Base-by-base conservation (phyloP, 2,329 filamentous ascomycete genomes). In the Verticillium zaregamsianum region DNA sequence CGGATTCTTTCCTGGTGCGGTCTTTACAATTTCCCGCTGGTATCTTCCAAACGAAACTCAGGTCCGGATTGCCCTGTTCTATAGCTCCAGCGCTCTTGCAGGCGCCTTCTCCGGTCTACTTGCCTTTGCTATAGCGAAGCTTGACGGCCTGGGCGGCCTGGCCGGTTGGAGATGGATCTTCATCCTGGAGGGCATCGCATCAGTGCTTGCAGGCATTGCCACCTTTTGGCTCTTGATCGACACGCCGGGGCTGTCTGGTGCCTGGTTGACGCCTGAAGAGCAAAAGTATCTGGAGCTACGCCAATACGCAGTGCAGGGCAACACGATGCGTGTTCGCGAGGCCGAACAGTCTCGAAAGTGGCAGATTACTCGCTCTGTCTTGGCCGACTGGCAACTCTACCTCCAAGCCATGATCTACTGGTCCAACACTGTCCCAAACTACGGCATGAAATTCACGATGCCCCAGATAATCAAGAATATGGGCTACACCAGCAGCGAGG, bases 81-180 rank as follows among this genome's bases (percentile, higher is more conserved):
- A 77, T 60, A 71, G 68, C 6, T 69, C 73, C 6, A 72, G 72
- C 0, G 72, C 73, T 28, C 64, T 73, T 3, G 72, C 73, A 0
- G 79, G 79, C 1, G 79, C 79, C 0, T 79, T 82, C 61, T 77
- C 74, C 0, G 80, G 80, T 0, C 72, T 82, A 2, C 68, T 82
- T 0, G 79, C 80, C 0, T 77, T 72, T 61, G 78, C 68, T 0
- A 81, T 82, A 54, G 71, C 74, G 8, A 71, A 76, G 35, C 77
- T 82, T 73, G 71, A 79, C 31, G 80, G 80, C 0, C 64, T 73
- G 2, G 71, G 75, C 2, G 77, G 77, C 0, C 67, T 78, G 1
- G 68, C 67, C 0, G 79, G 79, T 12, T 83, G 80, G 80, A 74
- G 78, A 54, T 84, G 82, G 81, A 82, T 83, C 55, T 85, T 85